Conservation (phyloP, 805 yeast species). For the Suhomyces sp. region DNA sequence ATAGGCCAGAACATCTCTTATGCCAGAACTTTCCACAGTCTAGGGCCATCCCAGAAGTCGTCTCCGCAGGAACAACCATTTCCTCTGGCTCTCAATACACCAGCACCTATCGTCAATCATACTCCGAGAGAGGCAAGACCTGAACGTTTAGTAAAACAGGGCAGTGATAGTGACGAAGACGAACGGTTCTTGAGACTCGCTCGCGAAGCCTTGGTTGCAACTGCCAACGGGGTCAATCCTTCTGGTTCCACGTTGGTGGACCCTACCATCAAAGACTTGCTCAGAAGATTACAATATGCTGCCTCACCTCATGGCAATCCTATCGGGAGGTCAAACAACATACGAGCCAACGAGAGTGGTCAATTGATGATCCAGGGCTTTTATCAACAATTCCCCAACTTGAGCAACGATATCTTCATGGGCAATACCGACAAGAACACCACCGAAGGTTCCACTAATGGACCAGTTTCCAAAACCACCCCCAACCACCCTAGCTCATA, state of each 20-base stretch:
- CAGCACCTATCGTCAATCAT: neutral
- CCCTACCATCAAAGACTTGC: slow-evolving; percentile 61
- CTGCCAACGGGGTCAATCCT: slow-evolving; percentile 42
- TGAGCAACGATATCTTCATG: slow-evolving; percentile 41
- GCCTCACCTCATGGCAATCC: slow-evolving; percentile 59
- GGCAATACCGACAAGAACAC: slow-evolving; percentile 8
- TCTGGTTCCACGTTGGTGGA: slow-evolving; percentile 42
- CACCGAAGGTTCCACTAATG: slow-evolving; percentile 1
- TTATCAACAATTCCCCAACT: slow-evolving; percentile 43
- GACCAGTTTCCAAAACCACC: neutral
- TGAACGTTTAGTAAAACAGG: neutral
- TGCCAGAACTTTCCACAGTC: slow-evolving; percentile 10
- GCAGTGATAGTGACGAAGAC: slow-evolving; percentile 42
- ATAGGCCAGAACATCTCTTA: slow-evolving; percentile 21
- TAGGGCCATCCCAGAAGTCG: neutral
- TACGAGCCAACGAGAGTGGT: slow-evolving; percentile 39
- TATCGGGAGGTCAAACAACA: slow-evolving; percentile 31
- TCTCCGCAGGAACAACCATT: neutral
- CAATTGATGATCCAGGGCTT: slow-evolving; percentile 43
- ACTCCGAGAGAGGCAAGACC: neutral
- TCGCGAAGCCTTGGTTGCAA: slow-evolving; percentile 58
- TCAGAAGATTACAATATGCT: slow-evolving; percentile 58
- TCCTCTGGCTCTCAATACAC: neutral
- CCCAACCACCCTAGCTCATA: slow-evolving; percentile 16
- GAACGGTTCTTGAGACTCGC: slow-evolving; percentile 57